Evolutionary conservation across 495 filamentous ascomycete species (phyloP).

Genomic region (Penicillium taxi): DNA sequence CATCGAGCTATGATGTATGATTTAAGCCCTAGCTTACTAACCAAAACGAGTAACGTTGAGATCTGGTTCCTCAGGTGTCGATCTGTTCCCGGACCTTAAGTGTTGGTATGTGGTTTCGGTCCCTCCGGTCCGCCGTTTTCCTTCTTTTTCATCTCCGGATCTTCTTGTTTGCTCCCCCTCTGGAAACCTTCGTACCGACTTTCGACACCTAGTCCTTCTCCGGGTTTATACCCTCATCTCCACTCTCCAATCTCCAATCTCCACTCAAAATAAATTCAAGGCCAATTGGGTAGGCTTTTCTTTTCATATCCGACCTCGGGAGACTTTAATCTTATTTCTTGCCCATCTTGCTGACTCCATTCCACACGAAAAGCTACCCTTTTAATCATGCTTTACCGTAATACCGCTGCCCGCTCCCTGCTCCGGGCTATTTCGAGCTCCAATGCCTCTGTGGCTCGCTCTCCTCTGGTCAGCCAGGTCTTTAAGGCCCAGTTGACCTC

Average conservation of each 20-base stretch:
- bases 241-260: slow-evolving; percentile 20
- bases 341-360: slow-evolving; percentile 27
- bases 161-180: too few relatives aligned
- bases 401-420: slow-evolving; percentile 39
- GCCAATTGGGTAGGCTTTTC: slow-evolving; percentile 40
- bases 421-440: slow-evolving; percentile 41
- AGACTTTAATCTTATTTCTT: too few relatives aligned
- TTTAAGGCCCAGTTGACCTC: slow-evolving; percentile 43
- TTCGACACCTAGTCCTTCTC: slow-evolving; percentile 26
- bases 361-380: slow-evolving; percentile 28
- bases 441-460: slow-evolving; percentile 41
- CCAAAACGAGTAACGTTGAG: too few relatives aligned
- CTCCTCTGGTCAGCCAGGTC: slow-evolving; percentile 31
- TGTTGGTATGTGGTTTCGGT: slow-evolving; percentile 29
- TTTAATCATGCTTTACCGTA: slow-evolving; percentile 42
- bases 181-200: too few relatives aligned
- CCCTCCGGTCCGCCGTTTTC: slow-evolving; percentile 24
- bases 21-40: too few relatives aligned
- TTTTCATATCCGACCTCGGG: too few relatives aligned
- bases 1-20: too few relatives aligned
- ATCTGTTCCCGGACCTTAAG: too few relatives aligned
- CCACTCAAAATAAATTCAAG: slow-evolving; percentile 14
- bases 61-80: too few relatives aligned
- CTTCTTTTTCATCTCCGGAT: slow-evolving; percentile 27
- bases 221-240: slow-evolving; percentile 34